Evolutionary conservation across 1,284 basidiomycete genomes (phyloP).

Genomic region (Bondarzewia mesenterica): DNA sequence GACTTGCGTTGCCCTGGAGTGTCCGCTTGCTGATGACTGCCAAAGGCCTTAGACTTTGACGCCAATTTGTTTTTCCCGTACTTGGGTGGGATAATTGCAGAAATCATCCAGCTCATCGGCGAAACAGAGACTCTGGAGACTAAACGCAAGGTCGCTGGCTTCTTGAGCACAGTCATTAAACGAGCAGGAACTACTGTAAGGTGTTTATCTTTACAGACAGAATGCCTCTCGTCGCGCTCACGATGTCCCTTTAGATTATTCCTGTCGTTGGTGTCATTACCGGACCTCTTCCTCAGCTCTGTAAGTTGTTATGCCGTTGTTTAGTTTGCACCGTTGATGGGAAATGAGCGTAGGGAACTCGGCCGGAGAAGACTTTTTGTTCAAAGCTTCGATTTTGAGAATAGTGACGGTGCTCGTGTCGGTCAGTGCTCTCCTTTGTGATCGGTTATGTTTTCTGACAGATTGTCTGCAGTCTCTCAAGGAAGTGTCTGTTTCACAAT

Average conservation of each 20-base stretch:
- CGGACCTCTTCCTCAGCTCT: constrained; percentile 66
- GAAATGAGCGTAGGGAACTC: constrained; percentile 41
- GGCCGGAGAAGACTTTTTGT: constrained; percentile 69
- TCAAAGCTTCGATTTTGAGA: constrained; percentile 69
- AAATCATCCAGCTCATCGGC: constrained; percentile 60
- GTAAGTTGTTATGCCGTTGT: constrained; percentile 35
- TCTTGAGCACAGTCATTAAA: constrained; percentile 70
- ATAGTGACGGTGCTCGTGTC: constrained; percentile 68
- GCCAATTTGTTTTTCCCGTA: constrained; percentile 50
- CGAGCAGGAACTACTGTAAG: constrained; percentile 53
- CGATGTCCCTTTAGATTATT: constrained; percentile 44
- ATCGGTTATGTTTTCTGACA: too few relatives aligned
- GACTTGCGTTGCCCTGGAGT: too few relatives aligned
- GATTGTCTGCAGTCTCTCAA: constrained; percentile 57
- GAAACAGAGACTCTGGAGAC: constrained; percentile 75
- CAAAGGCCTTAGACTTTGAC: constrained; percentile 53
- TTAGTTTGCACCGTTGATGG: constrained; percentile 8
- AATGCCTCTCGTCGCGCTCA: neutral
- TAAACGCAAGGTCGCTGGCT: constrained; percentile 66
- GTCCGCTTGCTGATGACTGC: constrained; percentile 1
- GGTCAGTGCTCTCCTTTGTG: constrained; percentile 29
- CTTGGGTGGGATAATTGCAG: constrained; percentile 47
- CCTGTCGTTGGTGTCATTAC: constrained; percentile 63
- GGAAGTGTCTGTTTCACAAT: constrained; percentile 50
- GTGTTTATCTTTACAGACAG: neutral